phyloP scores from a whole-genome alignment of 352 stramenopile species.

The Phytophthora sp. region DNA sequence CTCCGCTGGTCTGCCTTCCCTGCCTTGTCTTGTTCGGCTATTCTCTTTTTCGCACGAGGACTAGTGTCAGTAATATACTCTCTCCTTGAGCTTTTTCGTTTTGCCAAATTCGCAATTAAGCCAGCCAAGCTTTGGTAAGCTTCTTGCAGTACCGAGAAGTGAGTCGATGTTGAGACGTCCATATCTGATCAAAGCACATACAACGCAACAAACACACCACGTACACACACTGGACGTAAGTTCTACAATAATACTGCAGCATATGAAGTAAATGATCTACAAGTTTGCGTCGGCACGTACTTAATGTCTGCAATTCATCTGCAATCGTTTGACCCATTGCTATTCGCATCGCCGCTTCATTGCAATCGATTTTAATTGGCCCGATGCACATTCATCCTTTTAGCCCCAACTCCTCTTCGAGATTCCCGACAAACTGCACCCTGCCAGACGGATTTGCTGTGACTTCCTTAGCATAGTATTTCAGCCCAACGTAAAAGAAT shows the following conservation, averaged over 20 bases:
- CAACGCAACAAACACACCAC: background rate
- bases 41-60: constrained; percentile 18
- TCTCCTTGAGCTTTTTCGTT: constrained; percentile 19
- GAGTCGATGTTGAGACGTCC: constrained; percentile 42
- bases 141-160: constrained; percentile 56
- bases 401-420: constrained; percentile 49
- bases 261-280: too few species aligned
- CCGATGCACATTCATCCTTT: constrained; percentile 69
- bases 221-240: too few species aligned
- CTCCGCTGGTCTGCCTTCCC: constrained; percentile 8
- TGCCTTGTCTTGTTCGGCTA: background rate
- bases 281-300: too few species aligned
- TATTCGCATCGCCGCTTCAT: constrained; percentile 50
- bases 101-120: constrained; percentile 43
- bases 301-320: constrained; percentile 6
- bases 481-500: constrained; percentile 76
- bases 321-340: constrained; percentile 26
- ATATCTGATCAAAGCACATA: constrained; percentile 12
- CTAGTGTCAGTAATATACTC: background rate
- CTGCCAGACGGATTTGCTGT: constrained; percentile 13
- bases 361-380: constrained; percentile 64
- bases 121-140: constrained; percentile 50
- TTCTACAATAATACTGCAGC: background rate
- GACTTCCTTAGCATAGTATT: constrained; percentile 42
- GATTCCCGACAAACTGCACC: constrained; percentile 23